A percentile compares a stretch with the other conserved stretches of the same genome.
phyloP scores from a whole-genome alignment of 306 rosid species.

The Cyamopsis tetragonoloba region DNA sequence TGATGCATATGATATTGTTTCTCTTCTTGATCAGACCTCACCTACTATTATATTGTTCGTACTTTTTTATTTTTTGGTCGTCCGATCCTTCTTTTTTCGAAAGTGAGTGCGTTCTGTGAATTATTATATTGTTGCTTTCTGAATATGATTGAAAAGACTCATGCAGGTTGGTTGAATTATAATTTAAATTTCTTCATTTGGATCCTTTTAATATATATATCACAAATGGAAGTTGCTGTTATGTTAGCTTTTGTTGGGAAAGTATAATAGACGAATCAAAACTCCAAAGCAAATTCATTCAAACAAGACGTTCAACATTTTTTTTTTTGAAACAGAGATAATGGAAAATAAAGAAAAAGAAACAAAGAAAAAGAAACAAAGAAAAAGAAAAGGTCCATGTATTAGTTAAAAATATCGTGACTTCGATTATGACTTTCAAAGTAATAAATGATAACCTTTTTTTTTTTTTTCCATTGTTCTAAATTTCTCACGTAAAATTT shows the following conservation, averaged over 20 bases:
- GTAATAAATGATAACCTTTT: neutral
- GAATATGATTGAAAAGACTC: slow-evolving; percentile 16
- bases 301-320: neutral
- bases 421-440: neutral
- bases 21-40: neutral
- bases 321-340: neutral
- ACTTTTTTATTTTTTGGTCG: neutral
- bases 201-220: neutral
- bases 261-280: slow-evolving; percentile 22
- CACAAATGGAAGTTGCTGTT: slow-evolving; percentile 12
- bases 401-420: neutral
- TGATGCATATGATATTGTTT: neutral
- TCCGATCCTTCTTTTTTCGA: neutral
- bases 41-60: neutral
- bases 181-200: slow-evolving; percentile 9
- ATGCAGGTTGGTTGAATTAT: slow-evolving; percentile 8
- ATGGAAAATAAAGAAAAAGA: neutral
- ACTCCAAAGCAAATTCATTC: neutral
- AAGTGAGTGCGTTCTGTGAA: slow-evolving; percentile 17
- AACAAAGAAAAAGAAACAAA: neutral
- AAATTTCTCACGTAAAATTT: no score
- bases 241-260: slow-evolving; percentile 9
- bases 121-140: slow-evolving; percentile 3
- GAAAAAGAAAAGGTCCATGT: neutral
- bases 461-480: neutral